phyloP scores from a whole-genome alignment of 139 green algal genomes.

The Coelastrella sp. region DNA sequence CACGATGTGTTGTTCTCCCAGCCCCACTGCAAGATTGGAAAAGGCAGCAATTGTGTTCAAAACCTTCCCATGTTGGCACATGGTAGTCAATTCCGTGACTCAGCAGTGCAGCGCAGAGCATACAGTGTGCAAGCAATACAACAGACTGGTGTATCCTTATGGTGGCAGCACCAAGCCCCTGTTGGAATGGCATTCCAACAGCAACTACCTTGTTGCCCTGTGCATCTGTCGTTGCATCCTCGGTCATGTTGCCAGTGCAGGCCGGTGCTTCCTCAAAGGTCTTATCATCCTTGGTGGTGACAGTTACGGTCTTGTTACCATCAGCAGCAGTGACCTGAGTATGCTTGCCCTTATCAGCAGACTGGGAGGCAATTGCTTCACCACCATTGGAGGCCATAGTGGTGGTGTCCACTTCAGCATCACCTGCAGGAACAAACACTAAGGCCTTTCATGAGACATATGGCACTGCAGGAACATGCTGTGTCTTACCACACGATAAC shows the following conservation, averaged over 20 bases:
- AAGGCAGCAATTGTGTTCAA: no score
- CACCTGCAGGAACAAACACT: neutral
- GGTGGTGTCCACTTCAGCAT: neutral
- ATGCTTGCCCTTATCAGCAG: neutral
- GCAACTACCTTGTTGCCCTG: neutral
- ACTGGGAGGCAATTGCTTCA: neutral
- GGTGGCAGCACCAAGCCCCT: no score
- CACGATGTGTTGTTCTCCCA: neutral
- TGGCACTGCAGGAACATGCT: neutral
- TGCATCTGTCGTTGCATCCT: neutral
- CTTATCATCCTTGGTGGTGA: neutral
- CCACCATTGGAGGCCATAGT: neutral
- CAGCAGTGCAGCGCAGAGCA: no score
- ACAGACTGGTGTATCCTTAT: no score
- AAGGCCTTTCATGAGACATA: neutral
- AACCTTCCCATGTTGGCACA: no score
- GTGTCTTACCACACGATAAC: no score
- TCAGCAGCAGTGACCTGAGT: neutral
- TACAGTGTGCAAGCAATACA: no score
- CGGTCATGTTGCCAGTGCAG: neutral
- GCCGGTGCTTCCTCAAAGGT: neutral
- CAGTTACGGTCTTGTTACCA: neutral
- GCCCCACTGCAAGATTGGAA: neutral
- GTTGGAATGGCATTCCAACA: no score
- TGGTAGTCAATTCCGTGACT: no score